Evolutionary conservation across 805 yeast species (phyloP), one percentile per base, ranked within the genome.

Genomic region (Blastobotrys mokoenaii): DNA sequence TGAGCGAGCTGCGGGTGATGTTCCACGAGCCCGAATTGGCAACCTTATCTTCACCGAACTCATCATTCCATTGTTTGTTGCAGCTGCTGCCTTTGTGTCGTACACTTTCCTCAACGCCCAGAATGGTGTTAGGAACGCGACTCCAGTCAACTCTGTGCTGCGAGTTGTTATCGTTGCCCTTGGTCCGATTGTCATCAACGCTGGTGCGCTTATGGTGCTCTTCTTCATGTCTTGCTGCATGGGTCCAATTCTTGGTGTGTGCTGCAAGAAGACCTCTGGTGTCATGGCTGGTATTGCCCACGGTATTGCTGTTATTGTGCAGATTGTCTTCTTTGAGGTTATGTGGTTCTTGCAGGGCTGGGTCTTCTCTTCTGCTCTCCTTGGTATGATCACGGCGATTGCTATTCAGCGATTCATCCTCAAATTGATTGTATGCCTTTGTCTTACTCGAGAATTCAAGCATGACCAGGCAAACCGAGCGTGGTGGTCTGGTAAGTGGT

Each of bases 401-500:
- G 84, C 89, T 68, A 71, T 85, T 59, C 96, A 94, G 74, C 81
- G 97, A 71, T 68, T 84, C 44, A 65, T 93, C 55, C 84, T 90
- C 77, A 88, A 88, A 73, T 64, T 82, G 58, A 72, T 93, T 73
- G 85, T 95, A 9, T 71, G 82, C 44, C 67, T 79, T 54, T 70
- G 81, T 67, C 73, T 94, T 62, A 86, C 97, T 44, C 81, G 98
- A 73, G 99, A 93, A 71, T 88, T 88, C 74, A 87, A 87, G 80
- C 85, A 84, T 59, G 97, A 90, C 69, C 86, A 82, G 62, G 74
- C 97, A 32, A 93, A 93, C 72, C 84, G 95, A 57, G 97, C 98
- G 25, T 93, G 95, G 94, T 93, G 99, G 99, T 85, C 96, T 47
- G 99, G 99, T 76, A 89, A 88, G 69, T 93, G 99, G 99, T 88